Evolutionary conservation across 495 filamentous ascomycete species (phyloP).

Genomic region (Penicillium goetzii): DNA sequence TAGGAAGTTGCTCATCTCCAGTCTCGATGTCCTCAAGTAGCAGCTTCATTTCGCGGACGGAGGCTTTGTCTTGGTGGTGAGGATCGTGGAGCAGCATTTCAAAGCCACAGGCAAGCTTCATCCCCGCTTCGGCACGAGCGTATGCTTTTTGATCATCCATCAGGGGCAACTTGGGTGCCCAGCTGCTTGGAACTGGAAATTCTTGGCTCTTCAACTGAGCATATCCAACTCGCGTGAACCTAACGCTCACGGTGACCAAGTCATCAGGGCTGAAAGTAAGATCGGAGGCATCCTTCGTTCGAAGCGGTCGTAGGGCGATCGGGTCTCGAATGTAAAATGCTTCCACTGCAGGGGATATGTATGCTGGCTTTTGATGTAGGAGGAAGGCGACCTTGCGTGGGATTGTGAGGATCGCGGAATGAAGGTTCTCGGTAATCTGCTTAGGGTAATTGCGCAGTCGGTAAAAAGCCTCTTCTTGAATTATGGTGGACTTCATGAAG

Average conservation of each 20-base stretch:
- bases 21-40: conserved; percentile 71
- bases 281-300: conserved; percentile 47
- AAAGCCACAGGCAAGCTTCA: conserved; percentile 88
- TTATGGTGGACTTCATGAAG: conserved; percentile 65
- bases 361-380: conserved; percentile 69
- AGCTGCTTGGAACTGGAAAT: conserved; percentile 70
- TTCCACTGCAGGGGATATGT: conserved; percentile 82
- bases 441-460: conserved; percentile 80
- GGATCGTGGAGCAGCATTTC: conserved; percentile 80
- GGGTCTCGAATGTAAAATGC: conserved; percentile 93
- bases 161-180: conserved; percentile 51
- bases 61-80: conserved; percentile 64
- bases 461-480: conserved; percentile 91
- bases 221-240: conserved; percentile 86
- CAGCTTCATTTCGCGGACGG: conserved; percentile 72
- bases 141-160: conserved; percentile 43
- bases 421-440: conserved; percentile 69
- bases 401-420: conserved; percentile 70
- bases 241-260: conserved; percentile 73
- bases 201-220: conserved; percentile 90
- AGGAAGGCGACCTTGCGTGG: conserved; percentile 85
- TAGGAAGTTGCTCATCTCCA: conserved; percentile 66
- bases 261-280: conserved; percentile 74
- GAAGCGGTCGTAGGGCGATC: conserved; percentile 69
- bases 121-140: conserved; percentile 69